These are phyloP conservation scores for Dioszegia aurantiaca DNA, from an alignment of 768 basidiomycete genomes.

Conservation along the genomic window DNA sequence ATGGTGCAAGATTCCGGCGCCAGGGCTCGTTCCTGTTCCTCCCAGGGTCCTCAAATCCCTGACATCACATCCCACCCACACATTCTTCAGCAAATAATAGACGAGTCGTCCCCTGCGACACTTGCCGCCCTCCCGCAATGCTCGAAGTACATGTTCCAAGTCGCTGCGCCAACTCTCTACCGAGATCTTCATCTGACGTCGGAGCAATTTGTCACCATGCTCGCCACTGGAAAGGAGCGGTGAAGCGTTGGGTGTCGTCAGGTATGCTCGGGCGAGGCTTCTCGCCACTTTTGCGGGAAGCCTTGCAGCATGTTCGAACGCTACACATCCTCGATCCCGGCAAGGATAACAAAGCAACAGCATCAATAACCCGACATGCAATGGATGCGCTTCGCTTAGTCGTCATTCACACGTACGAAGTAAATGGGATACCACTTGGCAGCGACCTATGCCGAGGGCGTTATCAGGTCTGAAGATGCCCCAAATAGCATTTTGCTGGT, in stretches of 20 bases:
- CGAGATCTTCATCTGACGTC: background rate
- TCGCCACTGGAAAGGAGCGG: background rate
- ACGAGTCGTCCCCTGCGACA: background rate
- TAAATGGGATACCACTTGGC: too few relatives aligned
- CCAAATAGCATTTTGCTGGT: too few relatives aligned
- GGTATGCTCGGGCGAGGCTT: background rate
- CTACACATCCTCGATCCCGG: background rate
- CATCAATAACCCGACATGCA: background rate
- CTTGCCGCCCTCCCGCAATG: background rate
- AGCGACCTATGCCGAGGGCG: too few relatives aligned
- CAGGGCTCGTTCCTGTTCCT: background rate
- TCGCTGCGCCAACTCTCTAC: background rate
- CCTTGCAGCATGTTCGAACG: background rate
- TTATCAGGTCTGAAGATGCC: too few relatives aligned
- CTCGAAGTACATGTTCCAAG: conserved; percentile 2
- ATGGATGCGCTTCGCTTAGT: background rate
- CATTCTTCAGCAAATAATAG: background rate
- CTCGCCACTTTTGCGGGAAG: background rate
- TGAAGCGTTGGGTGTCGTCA: background rate
- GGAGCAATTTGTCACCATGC: background rate
- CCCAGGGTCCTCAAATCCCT: background rate
- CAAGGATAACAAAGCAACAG: background rate
- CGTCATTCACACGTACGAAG: background rate
- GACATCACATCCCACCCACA: background rate
- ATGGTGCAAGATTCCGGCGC: background rate